Evolutionary conservation across 2,329 filamentous ascomycete genomes (phyloP).

Genomic region (Penicillium decumbens): DNA sequence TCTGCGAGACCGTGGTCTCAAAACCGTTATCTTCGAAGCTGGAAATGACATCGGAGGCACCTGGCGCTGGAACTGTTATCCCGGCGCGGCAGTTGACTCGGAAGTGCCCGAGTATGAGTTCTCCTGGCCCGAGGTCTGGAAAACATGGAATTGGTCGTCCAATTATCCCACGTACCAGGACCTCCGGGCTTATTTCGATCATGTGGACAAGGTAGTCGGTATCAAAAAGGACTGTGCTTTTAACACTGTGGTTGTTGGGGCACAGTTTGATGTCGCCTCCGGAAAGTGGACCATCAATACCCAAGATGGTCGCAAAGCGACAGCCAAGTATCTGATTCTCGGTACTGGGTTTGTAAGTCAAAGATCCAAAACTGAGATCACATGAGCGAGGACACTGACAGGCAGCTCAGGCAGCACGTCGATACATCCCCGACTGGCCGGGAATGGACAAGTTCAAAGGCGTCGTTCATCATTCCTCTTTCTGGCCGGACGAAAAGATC

Average conservation of each 20-base stretch:
- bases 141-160: conserved; percentile 44
- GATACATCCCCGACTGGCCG: conserved; percentile 40
- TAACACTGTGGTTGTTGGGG: conserved; percentile 41
- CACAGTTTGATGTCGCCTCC: conserved; percentile 36
- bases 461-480: conserved; percentile 52
- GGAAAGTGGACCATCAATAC: conserved; percentile 46
- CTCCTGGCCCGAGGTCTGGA: conserved; percentile 47
- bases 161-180: conserved; percentile 34
- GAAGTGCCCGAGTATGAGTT: conserved; percentile 53
- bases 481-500: conserved; percentile 49
- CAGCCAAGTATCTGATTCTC: conserved; percentile 45
- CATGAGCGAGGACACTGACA: not conserved
- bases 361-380: not conserved
- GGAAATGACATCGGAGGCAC: not conserved
- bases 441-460: conserved; percentile 48
- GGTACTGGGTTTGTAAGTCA: conserved; percentile 42
- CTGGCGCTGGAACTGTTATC: conserved; percentile 44
- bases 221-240: conserved; percentile 47
- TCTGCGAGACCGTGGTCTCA: conserved; percentile 36
- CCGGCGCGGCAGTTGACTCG: conserved; percentile 53
- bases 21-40: conserved; percentile 34
- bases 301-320: conserved; percentile 38
- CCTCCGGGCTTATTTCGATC: conserved; percentile 46
- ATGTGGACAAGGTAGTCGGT: conserved; percentile 44
- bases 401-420: conserved; percentile 32